Evolutionary conservation across 768 basidiomycete genomes (phyloP).

Genomic region (Lentinula sp.): DNA sequence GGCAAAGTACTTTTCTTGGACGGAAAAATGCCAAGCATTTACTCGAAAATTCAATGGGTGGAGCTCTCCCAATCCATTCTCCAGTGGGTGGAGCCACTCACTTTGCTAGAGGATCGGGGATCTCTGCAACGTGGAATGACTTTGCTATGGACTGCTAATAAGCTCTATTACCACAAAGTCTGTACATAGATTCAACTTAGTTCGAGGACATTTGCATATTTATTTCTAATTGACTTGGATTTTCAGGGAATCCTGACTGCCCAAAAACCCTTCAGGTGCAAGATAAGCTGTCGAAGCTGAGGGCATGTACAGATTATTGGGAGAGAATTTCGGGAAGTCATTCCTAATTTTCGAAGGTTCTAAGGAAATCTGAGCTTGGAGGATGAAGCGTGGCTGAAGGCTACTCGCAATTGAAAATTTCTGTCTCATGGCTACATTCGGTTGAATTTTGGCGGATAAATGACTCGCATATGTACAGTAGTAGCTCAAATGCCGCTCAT

Average conservation of each 20-base stretch:
- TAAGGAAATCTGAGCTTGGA: conserved; percentile 5
- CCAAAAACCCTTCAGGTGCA: conserved; percentile 14
- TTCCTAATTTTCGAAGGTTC: conserved; percentile 9
- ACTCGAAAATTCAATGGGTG: too few species aligned
- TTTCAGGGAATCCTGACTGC: conserved; percentile 10
- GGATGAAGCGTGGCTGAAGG: conserved; percentile 7
- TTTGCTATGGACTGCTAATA: too few species aligned
- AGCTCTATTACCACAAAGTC: conserved; percentile 11
- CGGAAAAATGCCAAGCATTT: too few species aligned
- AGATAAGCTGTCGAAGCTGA: conserved; percentile 14
- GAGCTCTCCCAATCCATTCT: too few species aligned
- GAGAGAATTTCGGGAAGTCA: conserved; percentile 10
- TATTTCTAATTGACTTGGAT: too few species aligned
- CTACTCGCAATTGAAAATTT: not conserved
- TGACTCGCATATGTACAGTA: too few species aligned
- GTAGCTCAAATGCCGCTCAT: not conserved
- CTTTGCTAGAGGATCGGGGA: too few species aligned
- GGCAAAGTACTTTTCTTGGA: too few species aligned
- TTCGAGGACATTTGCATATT: too few species aligned
- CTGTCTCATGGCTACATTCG: not conserved
- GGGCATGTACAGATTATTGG: not conserved
- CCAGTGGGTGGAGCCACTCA: too few species aligned
- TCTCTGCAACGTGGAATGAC: too few species aligned
- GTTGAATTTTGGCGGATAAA: too few species aligned
- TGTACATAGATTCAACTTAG: not conserved